phyloP scores from a whole-genome alignment of 1,284 basidiomycete genomes.

The Xanthoconium separans region DNA sequence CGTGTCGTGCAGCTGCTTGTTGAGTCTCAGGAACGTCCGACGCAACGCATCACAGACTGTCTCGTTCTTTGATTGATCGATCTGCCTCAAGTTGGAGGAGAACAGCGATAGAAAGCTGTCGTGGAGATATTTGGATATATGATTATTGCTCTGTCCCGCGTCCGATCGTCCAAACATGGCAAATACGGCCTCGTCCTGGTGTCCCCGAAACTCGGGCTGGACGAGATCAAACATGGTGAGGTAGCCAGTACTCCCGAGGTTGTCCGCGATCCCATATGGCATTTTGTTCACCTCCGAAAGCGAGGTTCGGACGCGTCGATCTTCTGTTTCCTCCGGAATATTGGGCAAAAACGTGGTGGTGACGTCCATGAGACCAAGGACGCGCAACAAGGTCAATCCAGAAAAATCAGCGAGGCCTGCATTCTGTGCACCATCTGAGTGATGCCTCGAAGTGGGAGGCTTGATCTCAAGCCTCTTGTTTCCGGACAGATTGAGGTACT shows the following conservation, averaged over 20 bases:
- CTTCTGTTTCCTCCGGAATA: constrained; percentile 89
- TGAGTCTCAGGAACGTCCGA: constrained; percentile 82
- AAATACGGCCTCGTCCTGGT: constrained; percentile 85
- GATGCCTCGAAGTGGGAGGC: constrained; percentile 37
- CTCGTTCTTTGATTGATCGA: constrained; percentile 40
- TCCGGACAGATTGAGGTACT: constrained; percentile 87
- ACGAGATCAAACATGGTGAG: constrained; percentile 94
- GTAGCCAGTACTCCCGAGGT: constrained; percentile 77
- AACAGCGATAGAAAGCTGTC: constrained; percentile 75
- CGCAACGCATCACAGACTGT: constrained; percentile 75
- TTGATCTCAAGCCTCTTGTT: constrained; percentile 90
- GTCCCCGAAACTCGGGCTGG: constrained; percentile 82
- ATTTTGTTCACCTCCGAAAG: constrained; percentile 89
- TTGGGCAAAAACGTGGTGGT: constrained; percentile 79
- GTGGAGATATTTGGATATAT: constrained; percentile 76
- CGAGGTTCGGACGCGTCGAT: constrained; percentile 91
- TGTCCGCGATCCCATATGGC: constrained; percentile 97
- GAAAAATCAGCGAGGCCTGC: constrained; percentile 78
- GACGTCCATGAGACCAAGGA: constrained; percentile 97
- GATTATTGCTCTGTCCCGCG: constrained; percentile 62
- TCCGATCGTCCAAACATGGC: constrained; percentile 90
- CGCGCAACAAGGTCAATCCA: constrained; percentile 77
- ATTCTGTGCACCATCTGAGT: constrained; percentile 22
- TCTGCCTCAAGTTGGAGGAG: constrained; percentile 51
- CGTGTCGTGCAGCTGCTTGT: constrained; percentile 73